Conservation (phyloP, 345 rosid genomes). For the Syzygium aqueum region DNA sequence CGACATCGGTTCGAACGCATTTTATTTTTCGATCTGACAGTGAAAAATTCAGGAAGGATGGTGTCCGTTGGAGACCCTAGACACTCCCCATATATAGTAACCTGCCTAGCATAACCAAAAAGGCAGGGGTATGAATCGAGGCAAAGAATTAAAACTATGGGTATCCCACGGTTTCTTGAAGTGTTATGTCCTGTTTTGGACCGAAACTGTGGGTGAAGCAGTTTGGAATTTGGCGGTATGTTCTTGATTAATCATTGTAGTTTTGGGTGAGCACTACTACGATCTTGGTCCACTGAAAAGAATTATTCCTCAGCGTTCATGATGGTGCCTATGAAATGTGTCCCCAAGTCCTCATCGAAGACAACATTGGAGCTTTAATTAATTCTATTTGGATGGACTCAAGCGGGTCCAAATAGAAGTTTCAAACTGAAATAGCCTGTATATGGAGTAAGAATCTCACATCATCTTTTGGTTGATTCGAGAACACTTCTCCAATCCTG, state of each 20-base stretch:
- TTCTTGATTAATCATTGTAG: background rate
- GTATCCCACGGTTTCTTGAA: background rate
- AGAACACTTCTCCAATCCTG: too few species aligned
- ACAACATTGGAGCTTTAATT: background rate
- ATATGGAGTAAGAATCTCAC: background rate
- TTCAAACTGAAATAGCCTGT: background rate
- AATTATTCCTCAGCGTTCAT: background rate
- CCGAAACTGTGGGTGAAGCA: background rate
- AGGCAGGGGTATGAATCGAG: background rate
- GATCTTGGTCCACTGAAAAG: background rate
- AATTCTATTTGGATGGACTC: background rate
- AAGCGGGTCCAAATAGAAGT: background rate
- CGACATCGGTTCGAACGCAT: background rate
- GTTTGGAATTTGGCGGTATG: background rate
- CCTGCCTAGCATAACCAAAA: background rate
- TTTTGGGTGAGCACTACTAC: background rate
- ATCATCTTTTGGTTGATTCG: background rate
- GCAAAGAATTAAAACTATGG: background rate
- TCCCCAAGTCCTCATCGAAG: background rate
- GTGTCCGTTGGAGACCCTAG: background rate
- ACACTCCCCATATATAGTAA: background rate
- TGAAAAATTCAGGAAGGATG: background rate
- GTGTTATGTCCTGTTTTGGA: background rate
- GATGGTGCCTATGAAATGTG: background rate
- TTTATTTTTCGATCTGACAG: background rate